A percentile compares a stretch with the other conserved stretches of the same genome.
Evolutionary conservation across 2,329 filamentous ascomycete genomes (phyloP).

Genomic region (Leptographium galeiforme): DNA sequence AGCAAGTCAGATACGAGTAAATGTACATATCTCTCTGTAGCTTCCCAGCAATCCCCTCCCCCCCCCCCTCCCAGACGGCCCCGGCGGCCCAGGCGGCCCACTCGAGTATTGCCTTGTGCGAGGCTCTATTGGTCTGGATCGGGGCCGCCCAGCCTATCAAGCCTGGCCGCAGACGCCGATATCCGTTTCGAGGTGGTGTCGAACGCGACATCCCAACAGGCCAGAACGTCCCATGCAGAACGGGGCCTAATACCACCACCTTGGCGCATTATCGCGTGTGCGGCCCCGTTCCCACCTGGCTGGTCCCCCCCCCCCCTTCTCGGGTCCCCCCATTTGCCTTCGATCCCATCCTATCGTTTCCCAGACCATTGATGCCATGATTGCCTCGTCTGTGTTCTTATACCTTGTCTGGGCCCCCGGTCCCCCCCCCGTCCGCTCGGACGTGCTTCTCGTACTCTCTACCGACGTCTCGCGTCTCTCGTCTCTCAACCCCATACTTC

Average conservation of each 20-base stretch:
- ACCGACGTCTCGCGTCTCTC: no score
- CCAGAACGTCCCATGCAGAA: neutral
- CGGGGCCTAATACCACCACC: neutral
- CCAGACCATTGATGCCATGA: slow-evolving; percentile 6
- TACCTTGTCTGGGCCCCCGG: neutral
- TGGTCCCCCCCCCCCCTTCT: neutral
- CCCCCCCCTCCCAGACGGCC: neutral
- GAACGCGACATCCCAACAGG: neutral
- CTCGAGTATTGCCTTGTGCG: slow-evolving; percentile 4
- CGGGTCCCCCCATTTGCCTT: neutral
- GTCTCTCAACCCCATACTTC: no score
- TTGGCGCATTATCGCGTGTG: neutral
- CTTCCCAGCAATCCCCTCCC: neutral
- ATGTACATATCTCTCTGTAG: neutral
- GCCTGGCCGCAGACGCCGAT: no score
- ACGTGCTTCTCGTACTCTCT: neutral
- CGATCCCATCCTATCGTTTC: neutral
- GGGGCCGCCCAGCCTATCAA: neutral
- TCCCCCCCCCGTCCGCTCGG: neutral
- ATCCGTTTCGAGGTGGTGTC: neutral
- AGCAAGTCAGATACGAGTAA: neutral
- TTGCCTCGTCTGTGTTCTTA: slow-evolving; percentile 2
- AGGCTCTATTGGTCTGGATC: slow-evolving; percentile 9
- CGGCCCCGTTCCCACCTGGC: neutral
- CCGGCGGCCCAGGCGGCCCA: neutral